Base-by-base conservation (phyloP, 305 asterid species). In the Salvia sclarea region DNA sequence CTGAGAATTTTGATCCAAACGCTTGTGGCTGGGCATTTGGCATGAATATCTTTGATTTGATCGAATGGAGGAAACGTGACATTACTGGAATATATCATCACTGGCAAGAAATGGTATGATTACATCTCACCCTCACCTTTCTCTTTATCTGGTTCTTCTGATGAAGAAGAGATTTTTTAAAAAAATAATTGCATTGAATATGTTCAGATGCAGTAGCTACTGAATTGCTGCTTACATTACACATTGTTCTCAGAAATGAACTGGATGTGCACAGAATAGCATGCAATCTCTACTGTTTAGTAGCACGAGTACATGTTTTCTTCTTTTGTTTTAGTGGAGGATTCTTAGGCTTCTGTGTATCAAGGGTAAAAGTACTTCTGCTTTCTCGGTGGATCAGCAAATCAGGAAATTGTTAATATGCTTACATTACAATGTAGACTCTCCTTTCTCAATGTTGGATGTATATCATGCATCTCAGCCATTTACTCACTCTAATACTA, bases 21-120 rank as follows among this genome's bases (percentile, higher is more conserved):
- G 92, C 98, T 57, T 93, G 98, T 79, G 98, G 98, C 44, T 90
- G 98, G 97, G 97, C 98, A 54, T 92, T 67, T 83, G 98, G 98
- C 69, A 93, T 93, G 98, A 93, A 93, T 76, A 73, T 93, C 14
- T 93, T 93, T 71, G 96, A 93, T 76, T 78, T 93, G 87, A 83
- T 82, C 70, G 92, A 93, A 78, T 93, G 98, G 98, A 80, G 71
- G 80, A 85, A 83, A 79, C 95, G 85, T 37, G 83, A 93, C 85
- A 93, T 93, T 54, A 93, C 98, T 40, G 97, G 97, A 78, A 90
- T 93, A 75, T 88, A 93, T 76, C 97, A 90, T 83, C 72, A 82
- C 73, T 93, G 98, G 98, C 98, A 93, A 79, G 75, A 82, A 64
- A 66, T 76, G 95, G 98, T 91, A 82, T 21, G 90, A 14, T 45